Conservation (phyloP, 2,329 filamentous ascomycete genomes). For the Sporothrix phasma region DNA sequence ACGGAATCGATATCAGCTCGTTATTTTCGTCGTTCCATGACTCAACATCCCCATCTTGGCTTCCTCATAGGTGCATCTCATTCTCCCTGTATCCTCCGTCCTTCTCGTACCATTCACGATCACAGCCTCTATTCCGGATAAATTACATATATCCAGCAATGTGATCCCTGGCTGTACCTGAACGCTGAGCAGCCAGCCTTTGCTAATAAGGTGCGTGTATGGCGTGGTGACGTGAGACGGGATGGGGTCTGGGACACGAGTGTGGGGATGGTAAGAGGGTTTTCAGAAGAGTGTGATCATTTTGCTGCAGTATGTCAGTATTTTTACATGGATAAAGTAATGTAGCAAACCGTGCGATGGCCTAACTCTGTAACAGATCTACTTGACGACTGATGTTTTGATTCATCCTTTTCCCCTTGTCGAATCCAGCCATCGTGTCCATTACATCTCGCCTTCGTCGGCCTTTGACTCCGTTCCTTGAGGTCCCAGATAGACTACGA, state of each 20-base stretch:
- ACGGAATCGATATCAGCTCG: no score
- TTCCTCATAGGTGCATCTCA: background rate
- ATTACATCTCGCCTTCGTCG: no score
- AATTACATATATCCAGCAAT: background rate
- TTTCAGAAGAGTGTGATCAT: background rate
- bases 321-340: no score
- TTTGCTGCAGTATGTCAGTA: no score
- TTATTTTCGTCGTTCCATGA: no score
- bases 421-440: no score
- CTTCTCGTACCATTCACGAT: background rate
- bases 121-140: conserved; percentile 1
- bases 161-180: conserved; percentile 2
- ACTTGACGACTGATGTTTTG: no score
- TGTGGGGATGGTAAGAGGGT: background rate
- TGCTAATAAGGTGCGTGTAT: background rate
- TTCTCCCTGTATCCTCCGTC: background rate
- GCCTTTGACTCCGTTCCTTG: no score
- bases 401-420: no score
- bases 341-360: no score
- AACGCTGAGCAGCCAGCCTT: conserved; percentile 1
- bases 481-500: background rate
- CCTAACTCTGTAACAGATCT: no score
- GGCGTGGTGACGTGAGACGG: background rate
- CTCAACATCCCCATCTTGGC: background rate
- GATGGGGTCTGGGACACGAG: background rate